Conservation (phyloP, 495 filamentous ascomycete genomes). For the Peziza echinospora region DNA sequence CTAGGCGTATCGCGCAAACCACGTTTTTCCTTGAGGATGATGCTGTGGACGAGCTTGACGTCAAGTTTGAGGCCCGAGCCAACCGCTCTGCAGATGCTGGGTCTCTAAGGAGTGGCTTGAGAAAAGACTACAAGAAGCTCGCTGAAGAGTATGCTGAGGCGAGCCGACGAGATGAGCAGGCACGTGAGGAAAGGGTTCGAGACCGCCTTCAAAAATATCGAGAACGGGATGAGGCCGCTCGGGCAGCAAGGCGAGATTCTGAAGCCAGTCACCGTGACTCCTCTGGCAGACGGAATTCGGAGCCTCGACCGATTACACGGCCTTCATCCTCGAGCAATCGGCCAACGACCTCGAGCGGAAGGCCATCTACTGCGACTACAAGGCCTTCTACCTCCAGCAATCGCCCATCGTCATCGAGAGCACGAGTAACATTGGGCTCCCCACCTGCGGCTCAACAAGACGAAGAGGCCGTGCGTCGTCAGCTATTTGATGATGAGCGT, state of each 20-base stretch:
- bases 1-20: slow-evolving; percentile 9
- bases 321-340: no score
- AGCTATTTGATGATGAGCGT: neutral
- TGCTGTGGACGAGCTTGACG: slow-evolving; percentile 9
- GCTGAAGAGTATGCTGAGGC: slow-evolving; percentile 17
- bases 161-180: neutral
- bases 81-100: slow-evolving; percentile 14
- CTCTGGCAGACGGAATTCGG: neutral
- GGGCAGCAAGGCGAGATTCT: neutral
- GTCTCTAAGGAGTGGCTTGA: slow-evolving; percentile 12
- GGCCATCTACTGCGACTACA: neutral
- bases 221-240: neutral
- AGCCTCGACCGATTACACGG: neutral
- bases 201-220: neutral
- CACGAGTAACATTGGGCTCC: no score
- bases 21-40: slow-evolving; percentile 3
- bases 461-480: neutral
- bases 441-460: neutral
- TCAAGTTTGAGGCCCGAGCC: slow-evolving; percentile 8
- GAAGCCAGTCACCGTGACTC: neutral
- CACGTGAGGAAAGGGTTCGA: neutral
- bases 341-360: neutral
- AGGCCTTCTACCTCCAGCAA: no score
- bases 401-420: no score
- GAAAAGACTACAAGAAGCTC: slow-evolving; percentile 15